Percentiles rank a stretch among this genome's conserved stretches.
These are phyloP conservation scores for Tephrocybe rancida DNA, from an alignment of 768 basidiomycete genomes.

Conservation along the genomic window DNA sequence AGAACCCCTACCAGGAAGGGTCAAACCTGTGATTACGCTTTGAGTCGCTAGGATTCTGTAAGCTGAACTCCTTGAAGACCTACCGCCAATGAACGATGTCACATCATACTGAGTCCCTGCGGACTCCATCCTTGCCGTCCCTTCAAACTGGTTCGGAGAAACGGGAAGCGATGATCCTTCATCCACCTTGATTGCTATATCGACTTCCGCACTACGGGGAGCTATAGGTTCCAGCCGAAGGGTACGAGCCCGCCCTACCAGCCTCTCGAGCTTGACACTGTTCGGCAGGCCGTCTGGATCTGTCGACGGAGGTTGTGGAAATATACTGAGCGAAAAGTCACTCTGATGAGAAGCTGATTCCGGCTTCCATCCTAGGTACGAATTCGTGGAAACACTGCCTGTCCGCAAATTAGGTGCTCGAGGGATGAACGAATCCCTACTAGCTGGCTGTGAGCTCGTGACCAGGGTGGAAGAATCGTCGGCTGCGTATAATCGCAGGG, in stretches of 20 bases:
- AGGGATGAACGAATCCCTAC: background rate
- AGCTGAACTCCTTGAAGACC: conserved; percentile 11
- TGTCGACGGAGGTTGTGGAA: conserved; percentile 60
- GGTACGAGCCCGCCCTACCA: conserved; percentile 8
- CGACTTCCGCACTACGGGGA: background rate
- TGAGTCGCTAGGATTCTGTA: background rate
- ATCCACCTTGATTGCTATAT: conserved; percentile 2
- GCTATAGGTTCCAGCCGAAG: conserved; percentile 1
- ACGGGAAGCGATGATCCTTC: conserved; percentile 7
- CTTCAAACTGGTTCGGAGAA: conserved; percentile 17
- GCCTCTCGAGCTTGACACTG: conserved; percentile 7
- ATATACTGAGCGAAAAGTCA: conserved; percentile 73
- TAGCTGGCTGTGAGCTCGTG: conserved; percentile 5
- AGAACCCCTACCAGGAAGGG: conserved; percentile 17
- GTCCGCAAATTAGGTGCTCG: conserved; percentile 11
- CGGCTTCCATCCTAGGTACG: conserved; percentile 22
- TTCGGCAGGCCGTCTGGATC: background rate
- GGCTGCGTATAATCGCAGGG: conserved; percentile 48
- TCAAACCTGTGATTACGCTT: conserved; percentile 21
- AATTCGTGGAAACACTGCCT: conserved; percentile 18
- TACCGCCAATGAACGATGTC: conserved; percentile 70
- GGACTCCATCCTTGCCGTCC: conserved; percentile 35
- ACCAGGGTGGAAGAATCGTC: conserved; percentile 1
- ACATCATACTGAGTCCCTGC: conserved; percentile 65
- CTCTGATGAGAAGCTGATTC: conserved; percentile 39